These are phyloP conservation scores for Citrus sp. DNA, from an alignment of 345 rosid genomes.

Conservation along the genomic window DNA sequence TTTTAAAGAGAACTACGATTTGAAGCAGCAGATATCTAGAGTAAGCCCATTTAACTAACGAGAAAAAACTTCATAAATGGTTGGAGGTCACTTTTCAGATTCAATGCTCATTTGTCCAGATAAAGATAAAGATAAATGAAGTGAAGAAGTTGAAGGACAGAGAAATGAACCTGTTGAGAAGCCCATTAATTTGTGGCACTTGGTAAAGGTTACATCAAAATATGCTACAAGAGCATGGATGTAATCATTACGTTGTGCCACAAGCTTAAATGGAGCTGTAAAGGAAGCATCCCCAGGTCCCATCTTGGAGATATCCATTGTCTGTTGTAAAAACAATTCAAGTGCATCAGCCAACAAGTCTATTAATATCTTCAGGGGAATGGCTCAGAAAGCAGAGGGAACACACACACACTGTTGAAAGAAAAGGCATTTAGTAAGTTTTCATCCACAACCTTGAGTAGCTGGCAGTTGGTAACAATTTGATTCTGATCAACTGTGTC, in stretches of 20 bases:
- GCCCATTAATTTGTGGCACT: slow-evolving; percentile 88
- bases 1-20: not conserved
- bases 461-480: slow-evolving; percentile 75
- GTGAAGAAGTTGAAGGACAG: not conserved
- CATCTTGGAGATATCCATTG: slow-evolving; percentile 98
- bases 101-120: not conserved
- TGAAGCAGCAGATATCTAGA: not conserved
- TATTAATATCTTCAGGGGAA: not conserved
- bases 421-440: not conserved
- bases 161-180: slow-evolving; percentile 83
- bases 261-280: slow-evolving; percentile 88
- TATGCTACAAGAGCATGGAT: slow-evolving; percentile 99
- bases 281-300: slow-evolving; percentile 92
- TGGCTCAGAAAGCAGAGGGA: not conserved
- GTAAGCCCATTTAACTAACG: not conserved
- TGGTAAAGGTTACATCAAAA: slow-evolving; percentile 94
- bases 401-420: too few relatives aligned
- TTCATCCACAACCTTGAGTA: slow-evolving; percentile 62
- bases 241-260: slow-evolving; percentile 94
- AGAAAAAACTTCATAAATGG: not conserved
- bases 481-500: slow-evolving; percentile 95
- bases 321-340: slow-evolving; percentile 42
- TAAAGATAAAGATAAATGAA: not conserved
- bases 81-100: not conserved
- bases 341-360: slow-evolving; percentile 11